A percentile compares a stretch with the other conserved stretches of the same genome.
Evolutionary conservation across 2,329 filamentous ascomycete genomes (phyloP).

Genomic region (Cladosporium sp.): DNA sequence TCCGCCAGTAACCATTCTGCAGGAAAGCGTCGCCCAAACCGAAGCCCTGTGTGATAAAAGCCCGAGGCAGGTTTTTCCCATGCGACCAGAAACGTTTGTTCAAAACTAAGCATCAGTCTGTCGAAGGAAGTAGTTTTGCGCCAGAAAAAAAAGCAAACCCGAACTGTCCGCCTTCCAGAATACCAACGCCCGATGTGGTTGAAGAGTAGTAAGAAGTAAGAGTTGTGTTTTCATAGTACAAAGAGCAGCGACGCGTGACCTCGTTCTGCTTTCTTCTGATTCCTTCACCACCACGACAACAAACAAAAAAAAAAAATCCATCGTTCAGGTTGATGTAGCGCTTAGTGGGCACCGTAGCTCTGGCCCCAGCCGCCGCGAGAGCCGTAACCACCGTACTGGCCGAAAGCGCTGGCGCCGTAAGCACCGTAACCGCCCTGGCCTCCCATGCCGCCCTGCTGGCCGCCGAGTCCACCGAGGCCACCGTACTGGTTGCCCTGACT

Average conservation of each 20-base stretch:
- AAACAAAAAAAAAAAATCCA: neutral
- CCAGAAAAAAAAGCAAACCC: neutral
- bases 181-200: neutral
- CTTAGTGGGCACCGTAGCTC: slow-evolving; percentile 27
- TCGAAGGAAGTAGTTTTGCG: neutral
- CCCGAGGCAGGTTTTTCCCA: neutral
- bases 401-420: slow-evolving; percentile 38
- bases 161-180: neutral
- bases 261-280: slow-evolving; percentile 1
- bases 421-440: slow-evolving; percentile 41
- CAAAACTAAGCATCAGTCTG: neutral
- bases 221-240: neutral
- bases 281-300: neutral
- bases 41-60: no score
- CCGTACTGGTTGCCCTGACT: slow-evolving; percentile 49
- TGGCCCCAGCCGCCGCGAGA: slow-evolving; percentile 29
- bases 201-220: neutral
- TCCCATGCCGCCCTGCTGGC: slow-evolving; percentile 36
- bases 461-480: slow-evolving; percentile 48
- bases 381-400: slow-evolving; percentile 33
- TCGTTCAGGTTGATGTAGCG: neutral
- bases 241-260: neutral
- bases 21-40: neutral
- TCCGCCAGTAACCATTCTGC: neutral
- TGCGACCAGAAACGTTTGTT: neutral